Evolutionary conservation across 805 yeast species (phyloP), one percentile per base, ranked within the genome.

Genomic region (Pichia deserticola): DNA sequence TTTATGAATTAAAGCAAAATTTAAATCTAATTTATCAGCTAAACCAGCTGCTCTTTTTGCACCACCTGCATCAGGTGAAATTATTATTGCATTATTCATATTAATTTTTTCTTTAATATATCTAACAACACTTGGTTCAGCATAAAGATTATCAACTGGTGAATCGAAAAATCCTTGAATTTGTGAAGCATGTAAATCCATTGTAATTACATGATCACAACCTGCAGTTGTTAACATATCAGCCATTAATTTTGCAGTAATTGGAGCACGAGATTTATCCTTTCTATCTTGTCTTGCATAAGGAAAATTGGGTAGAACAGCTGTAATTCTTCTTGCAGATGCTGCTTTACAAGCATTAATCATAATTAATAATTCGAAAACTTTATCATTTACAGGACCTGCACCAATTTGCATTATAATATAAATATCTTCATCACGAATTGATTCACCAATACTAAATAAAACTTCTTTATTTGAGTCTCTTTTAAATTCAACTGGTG

Each of bases 51-150:
- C 93, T 69, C 95, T 77, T 63, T 86, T 86, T 51, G 93, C 93
- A 54, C 95, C 95, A 64, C 95, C 95, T 7, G 93, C 95, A 69
- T 86, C 95, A 6, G 95, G 95, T 1, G 93, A 86, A 15, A 86
- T 80, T 48, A 86, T 79, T 48, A 86, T 85, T n/a, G 87, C 78
- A 43, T 84, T 77, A 40, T 77, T 67, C 55, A 70, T 75, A 57
- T 76, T 75, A 45, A 80, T 70, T 29, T 77, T 74, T 56, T 83
- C 90, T 52, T 75, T 77, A 44, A 86, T 85, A 61, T 85, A 86
- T 60, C 86, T 74, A 39, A 86, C 82, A 35, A 85, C 90, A 56
- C 82, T 76, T 48, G 93, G 93, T 67, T 86, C 95, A 27, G 92
- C 92, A 60, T 86, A 86, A 58, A 86, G 68, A 63, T 86, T 86